Conservation (phyloP, 2,329 filamentous ascomycete species). For the Cercospora sp. region DNA sequence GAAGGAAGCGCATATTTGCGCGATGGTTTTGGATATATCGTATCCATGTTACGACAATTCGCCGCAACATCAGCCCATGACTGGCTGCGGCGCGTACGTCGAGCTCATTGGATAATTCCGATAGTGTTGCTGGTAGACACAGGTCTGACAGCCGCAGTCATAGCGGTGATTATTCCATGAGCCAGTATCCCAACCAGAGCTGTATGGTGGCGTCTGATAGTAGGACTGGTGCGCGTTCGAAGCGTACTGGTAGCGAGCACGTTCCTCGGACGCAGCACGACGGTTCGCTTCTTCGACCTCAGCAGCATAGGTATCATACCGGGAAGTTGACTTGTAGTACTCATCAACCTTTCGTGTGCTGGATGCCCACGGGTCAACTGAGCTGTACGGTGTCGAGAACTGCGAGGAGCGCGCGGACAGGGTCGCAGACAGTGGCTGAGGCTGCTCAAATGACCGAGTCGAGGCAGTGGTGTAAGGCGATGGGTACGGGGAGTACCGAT, state of each 20-base stretch:
- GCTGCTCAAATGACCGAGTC: slow-evolving; percentile 30
- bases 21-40: neutral
- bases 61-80: slow-evolving; percentile 5
- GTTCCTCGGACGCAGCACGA: slow-evolving; percentile 35
- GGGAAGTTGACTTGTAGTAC: slow-evolving; percentile 38
- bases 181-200: slow-evolving; percentile 37
- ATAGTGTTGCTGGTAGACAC: slow-evolving; percentile 39
- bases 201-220: slow-evolving; percentile 35
- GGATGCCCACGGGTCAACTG: slow-evolving; percentile 37
- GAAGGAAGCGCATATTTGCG: neutral
- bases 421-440: slow-evolving; percentile 12
- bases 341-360: slow-evolving; percentile 36
- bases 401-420: slow-evolving; percentile 36
- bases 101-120: slow-evolving; percentile 38
- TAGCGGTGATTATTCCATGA: slow-evolving; percentile 39
- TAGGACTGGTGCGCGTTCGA: slow-evolving; percentile 30
- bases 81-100: slow-evolving; percentile 27
- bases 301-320: slow-evolving; percentile 31
- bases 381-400: slow-evolving; percentile 37
- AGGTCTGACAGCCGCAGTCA: slow-evolving; percentile 40
- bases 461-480: slow-evolving; percentile 36
- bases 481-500: slow-evolving; percentile 44
- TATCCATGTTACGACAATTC: neutral
- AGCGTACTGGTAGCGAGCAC: slow-evolving; percentile 36
- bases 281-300: slow-evolving; percentile 37